Percentiles rank a stretch among this genome's conserved stretches.
phyloP scores from a whole-genome alignment of 2,329 filamentous ascomycete genomes.

The Talaromyces sp. region DNA sequence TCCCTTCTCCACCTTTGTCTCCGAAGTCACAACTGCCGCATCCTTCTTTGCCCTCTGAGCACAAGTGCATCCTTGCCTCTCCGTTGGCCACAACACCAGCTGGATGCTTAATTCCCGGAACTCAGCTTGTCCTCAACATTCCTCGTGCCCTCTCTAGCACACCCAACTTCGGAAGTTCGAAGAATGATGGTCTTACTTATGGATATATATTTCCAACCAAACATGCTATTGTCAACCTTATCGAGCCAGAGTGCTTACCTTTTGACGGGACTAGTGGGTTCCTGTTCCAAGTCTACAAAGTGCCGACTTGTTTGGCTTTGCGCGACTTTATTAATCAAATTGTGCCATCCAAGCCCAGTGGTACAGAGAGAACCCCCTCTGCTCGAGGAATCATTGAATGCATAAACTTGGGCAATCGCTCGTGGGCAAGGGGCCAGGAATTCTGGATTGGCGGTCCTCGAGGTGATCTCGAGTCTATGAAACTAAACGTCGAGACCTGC shows the following conservation, averaged over 20 bases:
- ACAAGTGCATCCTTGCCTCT: background rate
- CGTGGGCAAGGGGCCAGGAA: conserved; percentile 55
- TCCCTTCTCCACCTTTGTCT: background rate
- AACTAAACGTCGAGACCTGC: conserved; percentile 42
- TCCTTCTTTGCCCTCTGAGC: background rate
- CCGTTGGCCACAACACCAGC: background rate
- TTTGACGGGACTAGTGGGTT: conserved; percentile 25
- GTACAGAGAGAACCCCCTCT: conserved; percentile 1
- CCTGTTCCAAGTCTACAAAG: conserved; percentile 47
- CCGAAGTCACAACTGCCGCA: background rate
- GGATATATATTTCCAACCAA: conserved; percentile 58
- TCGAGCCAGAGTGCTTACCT: conserved; percentile 40
- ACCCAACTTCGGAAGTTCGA: conserved; percentile 20
- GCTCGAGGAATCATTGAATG: conserved; percentile 53
- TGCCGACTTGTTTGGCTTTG: conserved; percentile 51
- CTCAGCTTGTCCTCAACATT: background rate
- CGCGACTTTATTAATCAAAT: conserved; percentile 46
- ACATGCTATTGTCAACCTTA: conserved; percentile 57
- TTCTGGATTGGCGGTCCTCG: conserved; percentile 41
- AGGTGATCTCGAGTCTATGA: conserved; percentile 16
- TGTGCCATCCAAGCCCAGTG: background rate
- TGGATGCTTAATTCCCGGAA: background rate
- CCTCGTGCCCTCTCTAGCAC: background rate
- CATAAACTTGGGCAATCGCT: conserved; percentile 51
- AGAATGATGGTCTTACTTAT: conserved; percentile 48